Conservation (phyloP, 2,329 filamentous ascomycete genomes). For the Botrytis hyacinthi region DNA sequence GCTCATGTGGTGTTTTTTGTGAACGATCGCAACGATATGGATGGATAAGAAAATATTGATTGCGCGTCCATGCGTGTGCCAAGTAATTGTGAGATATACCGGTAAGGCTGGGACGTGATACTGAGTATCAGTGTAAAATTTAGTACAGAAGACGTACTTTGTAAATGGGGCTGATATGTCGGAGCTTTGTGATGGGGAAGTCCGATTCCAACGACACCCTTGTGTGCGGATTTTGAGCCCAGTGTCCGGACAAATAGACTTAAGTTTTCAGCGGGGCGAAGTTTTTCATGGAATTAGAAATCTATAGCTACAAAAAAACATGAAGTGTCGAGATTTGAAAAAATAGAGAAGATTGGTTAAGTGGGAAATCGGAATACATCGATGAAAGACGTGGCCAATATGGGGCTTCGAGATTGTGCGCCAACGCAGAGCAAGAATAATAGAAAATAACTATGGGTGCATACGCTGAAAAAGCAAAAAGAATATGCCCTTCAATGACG, state of each 20-base stretch:
- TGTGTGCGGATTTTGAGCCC: not conserved
- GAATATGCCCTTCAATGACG: not conserved
- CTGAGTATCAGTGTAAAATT: not conserved
- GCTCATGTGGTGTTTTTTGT: not conserved
- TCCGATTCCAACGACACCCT: not conserved
- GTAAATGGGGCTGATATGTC: not conserved
- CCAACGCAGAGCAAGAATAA: not conserved
- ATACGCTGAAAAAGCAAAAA: not conserved
- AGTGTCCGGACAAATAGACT: not conserved
- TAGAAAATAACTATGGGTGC: not conserved
- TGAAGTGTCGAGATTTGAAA: not conserved
- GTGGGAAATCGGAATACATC: not conserved
- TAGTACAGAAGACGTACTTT: not conserved
- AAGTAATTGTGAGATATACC: not conserved
- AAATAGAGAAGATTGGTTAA: not conserved
- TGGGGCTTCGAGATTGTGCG: not conserved
- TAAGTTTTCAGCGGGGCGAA: not conserved
- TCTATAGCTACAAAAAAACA: not conserved
- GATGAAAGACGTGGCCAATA: not conserved
- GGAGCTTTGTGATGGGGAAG: slow-evolving; percentile 16
- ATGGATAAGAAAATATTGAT: slow-evolving; percentile 15
- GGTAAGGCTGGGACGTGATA: not conserved
- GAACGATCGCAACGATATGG: not conserved
- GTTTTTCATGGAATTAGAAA: not conserved
- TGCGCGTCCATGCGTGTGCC: slow-evolving; percentile 7